Evolutionary conservation across 1,284 basidiomycete genomes (phyloP).

Genomic region (Chalciporus sp.): DNA sequence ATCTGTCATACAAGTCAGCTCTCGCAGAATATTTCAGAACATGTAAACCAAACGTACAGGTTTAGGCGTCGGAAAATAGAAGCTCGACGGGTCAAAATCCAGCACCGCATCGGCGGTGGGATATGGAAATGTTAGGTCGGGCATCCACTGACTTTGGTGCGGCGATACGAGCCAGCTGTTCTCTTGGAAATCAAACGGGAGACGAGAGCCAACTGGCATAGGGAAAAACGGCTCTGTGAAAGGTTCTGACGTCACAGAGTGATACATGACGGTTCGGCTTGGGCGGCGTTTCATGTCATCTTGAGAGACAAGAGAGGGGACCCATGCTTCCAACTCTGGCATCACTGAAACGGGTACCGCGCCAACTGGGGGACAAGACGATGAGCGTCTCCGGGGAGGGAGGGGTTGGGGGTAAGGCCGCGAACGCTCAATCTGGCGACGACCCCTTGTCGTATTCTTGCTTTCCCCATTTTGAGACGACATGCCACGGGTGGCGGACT

Average conservation of each 20-base stretch:
- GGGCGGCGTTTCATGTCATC: slow-evolving; percentile 45
- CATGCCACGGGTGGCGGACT: not conserved
- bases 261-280: slow-evolving; percentile 39
- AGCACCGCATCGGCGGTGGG: slow-evolving; percentile 6
- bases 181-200: not conserved
- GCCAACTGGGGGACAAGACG: slow-evolving; percentile 43
- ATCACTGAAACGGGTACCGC: slow-evolving; percentile 30
- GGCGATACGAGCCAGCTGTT: slow-evolving; percentile 15
- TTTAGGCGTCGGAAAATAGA: slow-evolving; percentile 13
- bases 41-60: slow-evolving; percentile 16
- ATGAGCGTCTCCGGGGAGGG: slow-evolving; percentile 37
- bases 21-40: not conserved
- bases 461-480: not conserved
- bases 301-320: slow-evolving; percentile 27
- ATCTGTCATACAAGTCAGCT: slow-evolving; percentile 11
- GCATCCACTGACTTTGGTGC: slow-evolving; percentile 2
- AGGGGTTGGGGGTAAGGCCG: slow-evolving; percentile 23
- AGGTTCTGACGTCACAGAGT: slow-evolving; percentile 23
- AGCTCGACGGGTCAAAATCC: not conserved
- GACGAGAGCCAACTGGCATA: not conserved
- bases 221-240: slow-evolving; percentile 11
- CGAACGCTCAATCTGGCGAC: slow-evolving; percentile 19
- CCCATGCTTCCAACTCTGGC: slow-evolving; percentile 17
- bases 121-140: slow-evolving; percentile 2
- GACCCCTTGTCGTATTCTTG: slow-evolving; percentile 6